These are phyloP conservation scores for Exophiala alcalophila DNA, from an alignment of 2,329 filamentous ascomycete species.

Conservation along the genomic window DNA sequence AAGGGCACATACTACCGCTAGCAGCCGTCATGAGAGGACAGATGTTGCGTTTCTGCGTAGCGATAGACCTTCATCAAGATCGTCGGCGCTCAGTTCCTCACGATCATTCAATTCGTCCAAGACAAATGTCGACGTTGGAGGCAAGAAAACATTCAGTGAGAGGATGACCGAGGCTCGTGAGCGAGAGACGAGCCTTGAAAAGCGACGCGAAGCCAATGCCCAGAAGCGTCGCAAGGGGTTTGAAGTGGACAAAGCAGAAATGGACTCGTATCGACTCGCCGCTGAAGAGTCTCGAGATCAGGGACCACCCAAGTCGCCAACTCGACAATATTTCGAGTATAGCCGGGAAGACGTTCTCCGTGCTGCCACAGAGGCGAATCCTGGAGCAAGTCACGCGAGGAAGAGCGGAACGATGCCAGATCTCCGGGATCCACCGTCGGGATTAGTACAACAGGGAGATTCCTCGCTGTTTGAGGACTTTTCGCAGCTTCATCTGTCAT, in stretches of 20 bases:
- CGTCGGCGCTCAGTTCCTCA: constrained; percentile 31
- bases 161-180: constrained; percentile 67
- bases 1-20: constrained; percentile 50
- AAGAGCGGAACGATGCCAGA: constrained; percentile 21
- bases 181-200: constrained; percentile 39
- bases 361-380: constrained; percentile 31
- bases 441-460: constrained; percentile 39
- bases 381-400: constrained; percentile 8
- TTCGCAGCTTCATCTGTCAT: constrained; percentile 78
- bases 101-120: constrained; percentile 15
- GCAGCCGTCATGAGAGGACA: constrained; percentile 9
- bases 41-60: constrained; percentile 2
- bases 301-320: constrained; percentile 44
- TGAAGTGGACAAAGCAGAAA: constrained; percentile 42
- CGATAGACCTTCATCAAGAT: constrained; percentile 16
- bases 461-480: constrained; percentile 76
- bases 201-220: constrained; percentile 39
- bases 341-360: constrained; percentile 60
- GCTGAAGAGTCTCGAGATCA: constrained; percentile 35
- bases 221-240: constrained; percentile 45
- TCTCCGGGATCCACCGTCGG: constrained; percentile 10
- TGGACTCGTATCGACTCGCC: constrained; percentile 42
- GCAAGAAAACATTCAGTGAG: constrained; percentile 73
- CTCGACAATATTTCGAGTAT: constrained; percentile 52
- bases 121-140: background rate